phyloP scores from a whole-genome alignment of 768 basidiomycete species.

The Coprinopsis sp. region DNA sequence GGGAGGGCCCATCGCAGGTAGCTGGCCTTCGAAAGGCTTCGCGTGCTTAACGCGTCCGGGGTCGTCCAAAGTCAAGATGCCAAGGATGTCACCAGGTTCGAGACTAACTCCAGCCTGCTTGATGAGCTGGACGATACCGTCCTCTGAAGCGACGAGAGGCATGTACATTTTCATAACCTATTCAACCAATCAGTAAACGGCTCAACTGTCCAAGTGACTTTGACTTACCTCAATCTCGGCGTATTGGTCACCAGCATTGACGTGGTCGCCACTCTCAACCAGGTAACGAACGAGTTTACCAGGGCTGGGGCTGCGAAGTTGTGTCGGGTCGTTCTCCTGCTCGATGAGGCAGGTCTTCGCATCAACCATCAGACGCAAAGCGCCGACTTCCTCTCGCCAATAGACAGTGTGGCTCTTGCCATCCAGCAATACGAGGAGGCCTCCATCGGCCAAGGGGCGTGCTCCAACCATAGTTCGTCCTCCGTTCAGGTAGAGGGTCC shows the following conservation, averaged over 20 bases:
- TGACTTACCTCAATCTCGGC: slow-evolving; percentile 91
- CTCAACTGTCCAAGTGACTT: not conserved
- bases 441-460: slow-evolving; percentile 90
- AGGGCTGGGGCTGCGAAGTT: slow-evolving; percentile 91
- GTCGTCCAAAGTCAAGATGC: slow-evolving; percentile 94
- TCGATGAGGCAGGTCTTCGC: slow-evolving; percentile 98
- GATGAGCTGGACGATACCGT: slow-evolving; percentile 91
- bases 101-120: slow-evolving; percentile 98
- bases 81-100: slow-evolving; percentile 95
- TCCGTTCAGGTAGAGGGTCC: slow-evolving; percentile 96
- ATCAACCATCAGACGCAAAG: slow-evolving; percentile 88
- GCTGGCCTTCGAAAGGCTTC: slow-evolving; percentile 94
- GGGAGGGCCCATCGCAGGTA: slow-evolving; percentile 83
- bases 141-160: slow-evolving; percentile 92
- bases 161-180: slow-evolving; percentile 99
- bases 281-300: slow-evolving; percentile 94
- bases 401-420: slow-evolving; percentile 96
- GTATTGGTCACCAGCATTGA: slow-evolving; percentile 94
- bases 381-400: slow-evolving; percentile 97
- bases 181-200: slow-evolving; percentile 3
- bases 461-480: slow-evolving; percentile 90
- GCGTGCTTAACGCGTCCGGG: slow-evolving; percentile 96
- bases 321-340: slow-evolving; percentile 99
- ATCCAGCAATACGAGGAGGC: slow-evolving; percentile 85
- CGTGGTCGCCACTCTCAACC: slow-evolving; percentile 95